These are phyloP conservation scores for Grosmannia serpens DNA, from an alignment of 2,329 filamentous ascomycete genomes.

Conservation along the genomic window DNA sequence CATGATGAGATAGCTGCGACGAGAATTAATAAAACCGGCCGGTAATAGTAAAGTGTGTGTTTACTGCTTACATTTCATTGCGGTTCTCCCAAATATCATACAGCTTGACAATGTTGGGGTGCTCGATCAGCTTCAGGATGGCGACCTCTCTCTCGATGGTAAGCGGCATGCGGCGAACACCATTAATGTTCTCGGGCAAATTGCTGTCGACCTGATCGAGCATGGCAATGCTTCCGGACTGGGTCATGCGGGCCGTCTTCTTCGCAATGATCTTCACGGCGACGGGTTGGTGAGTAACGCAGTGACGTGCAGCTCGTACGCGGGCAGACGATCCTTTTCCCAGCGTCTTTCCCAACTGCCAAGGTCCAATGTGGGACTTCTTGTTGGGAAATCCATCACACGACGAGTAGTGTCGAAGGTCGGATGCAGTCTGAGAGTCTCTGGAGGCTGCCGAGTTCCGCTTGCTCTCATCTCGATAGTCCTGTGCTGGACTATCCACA, in stretches of 20 bases:
- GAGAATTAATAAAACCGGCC: not conserved
- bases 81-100: slow-evolving; percentile 98
- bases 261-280: slow-evolving; percentile 95
- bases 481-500: no score
- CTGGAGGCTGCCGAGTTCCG: slow-evolving; percentile 23
- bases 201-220: slow-evolving; percentile 62
- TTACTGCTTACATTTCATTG: slow-evolving; percentile 66
- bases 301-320: slow-evolving; percentile 76
- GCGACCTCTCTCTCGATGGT: slow-evolving; percentile 91
- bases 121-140: slow-evolving; percentile 92
- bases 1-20: slow-evolving; percentile 76
- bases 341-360: slow-evolving; percentile 81
- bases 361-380: slow-evolving; percentile 80
- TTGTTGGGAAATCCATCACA: slow-evolving; percentile 17
- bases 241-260: slow-evolving; percentile 63
- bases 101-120: slow-evolving; percentile 86
- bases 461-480: slow-evolving; percentile 2
- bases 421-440: slow-evolving; percentile 16
- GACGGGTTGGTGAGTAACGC: slow-evolving; percentile 64
- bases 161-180: slow-evolving; percentile 64
- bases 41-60: not conserved
- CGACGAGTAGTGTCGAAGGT: slow-evolving; percentile 23
- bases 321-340: slow-evolving; percentile 84
- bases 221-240: slow-evolving; percentile 75
- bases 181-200: slow-evolving; percentile 41